A percentile compares a stretch with the other conserved stretches of the same genome.
These are phyloP conservation scores for Rutstroemia sp. DNA, from an alignment of 2,329 filamentous ascomycete genomes.

Conservation along the genomic window DNA sequence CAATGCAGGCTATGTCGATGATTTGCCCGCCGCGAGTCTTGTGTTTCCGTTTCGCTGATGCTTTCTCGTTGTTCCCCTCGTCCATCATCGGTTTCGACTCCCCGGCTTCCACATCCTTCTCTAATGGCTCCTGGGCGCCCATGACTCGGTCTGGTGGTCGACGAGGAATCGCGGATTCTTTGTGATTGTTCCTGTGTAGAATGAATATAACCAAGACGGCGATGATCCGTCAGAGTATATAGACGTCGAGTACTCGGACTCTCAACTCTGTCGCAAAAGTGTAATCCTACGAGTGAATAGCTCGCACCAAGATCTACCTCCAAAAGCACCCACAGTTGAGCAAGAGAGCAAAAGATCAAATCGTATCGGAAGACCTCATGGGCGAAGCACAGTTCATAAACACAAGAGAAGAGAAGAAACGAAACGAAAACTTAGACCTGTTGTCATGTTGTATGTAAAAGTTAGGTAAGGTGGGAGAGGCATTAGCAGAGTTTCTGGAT, in stretches of 20 bases:
- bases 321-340: too few species aligned
- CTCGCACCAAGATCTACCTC: too few species aligned
- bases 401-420: background rate
- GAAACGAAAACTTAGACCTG: background rate
- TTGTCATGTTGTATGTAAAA: background rate
- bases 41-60: background rate
- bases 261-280: too few species aligned
- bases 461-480: too few species aligned
- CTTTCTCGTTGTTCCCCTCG: slow-evolving; percentile 9
- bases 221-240: background rate
- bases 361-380: too few species aligned
- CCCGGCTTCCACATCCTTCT: slow-evolving; percentile 24
- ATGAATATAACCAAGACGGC: background rate
- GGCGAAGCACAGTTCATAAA: too few species aligned
- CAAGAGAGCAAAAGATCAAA: too few species aligned
- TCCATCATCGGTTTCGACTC: slow-evolving; percentile 13
- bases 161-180: background rate
- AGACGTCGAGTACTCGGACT: background rate
- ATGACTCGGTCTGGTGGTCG: background rate
- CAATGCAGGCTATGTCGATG: slow-evolving; percentile 30
- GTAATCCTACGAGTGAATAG: too few species aligned
- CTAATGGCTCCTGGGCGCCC: slow-evolving; percentile 3
- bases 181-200: background rate
- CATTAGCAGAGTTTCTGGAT: too few species aligned
- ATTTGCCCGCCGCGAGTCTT: slow-evolving; percentile 13